Evolutionary conservation across 2,329 filamentous ascomycete species (phyloP).

Genomic region (Cladophialophora chaetospira): DNA sequence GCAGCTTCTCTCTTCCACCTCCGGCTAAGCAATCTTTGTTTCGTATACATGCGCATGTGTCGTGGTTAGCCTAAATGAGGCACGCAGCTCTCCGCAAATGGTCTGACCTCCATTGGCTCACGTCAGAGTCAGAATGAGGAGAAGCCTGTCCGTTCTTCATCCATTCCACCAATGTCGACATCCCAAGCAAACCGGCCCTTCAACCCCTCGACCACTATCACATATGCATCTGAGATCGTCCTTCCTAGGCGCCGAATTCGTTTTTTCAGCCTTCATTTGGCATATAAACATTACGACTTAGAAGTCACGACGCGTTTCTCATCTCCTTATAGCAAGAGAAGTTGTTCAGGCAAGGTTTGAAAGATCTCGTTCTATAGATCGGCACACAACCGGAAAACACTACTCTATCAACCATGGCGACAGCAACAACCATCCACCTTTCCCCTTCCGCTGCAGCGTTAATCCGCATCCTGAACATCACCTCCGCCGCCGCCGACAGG

Average conservation of each 20-base stretch:
- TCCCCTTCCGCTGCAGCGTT: background rate
- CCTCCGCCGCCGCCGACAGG: background rate
- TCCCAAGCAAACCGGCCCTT: background rate
- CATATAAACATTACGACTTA: background rate
- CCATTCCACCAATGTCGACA: background rate
- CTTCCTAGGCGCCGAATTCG: background rate
- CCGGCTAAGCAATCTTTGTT: too few species aligned
- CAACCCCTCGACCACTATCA: background rate
- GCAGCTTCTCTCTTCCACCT: too few species aligned
- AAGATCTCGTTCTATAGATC: too few species aligned
- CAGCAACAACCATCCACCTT: background rate
- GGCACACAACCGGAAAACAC: too few species aligned
- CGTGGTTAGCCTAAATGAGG: background rate
- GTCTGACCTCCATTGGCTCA: slow-evolving; percentile 5
- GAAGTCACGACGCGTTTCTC: background rate
- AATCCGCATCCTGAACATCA: background rate
- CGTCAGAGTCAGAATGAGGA: slow-evolving; percentile 10
- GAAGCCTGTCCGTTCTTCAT: background rate
- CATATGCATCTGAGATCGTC: background rate
- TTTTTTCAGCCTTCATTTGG: background rate
- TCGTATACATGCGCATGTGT: too few species aligned
- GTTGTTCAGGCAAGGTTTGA: too few species aligned
- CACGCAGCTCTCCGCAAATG: background rate
- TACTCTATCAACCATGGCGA: slow-evolving; percentile 1
- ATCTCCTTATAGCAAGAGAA: too few species aligned